Conservation (phyloP, 371 early-diverging fungal species). For the Chytridium lagenaria region DNA sequence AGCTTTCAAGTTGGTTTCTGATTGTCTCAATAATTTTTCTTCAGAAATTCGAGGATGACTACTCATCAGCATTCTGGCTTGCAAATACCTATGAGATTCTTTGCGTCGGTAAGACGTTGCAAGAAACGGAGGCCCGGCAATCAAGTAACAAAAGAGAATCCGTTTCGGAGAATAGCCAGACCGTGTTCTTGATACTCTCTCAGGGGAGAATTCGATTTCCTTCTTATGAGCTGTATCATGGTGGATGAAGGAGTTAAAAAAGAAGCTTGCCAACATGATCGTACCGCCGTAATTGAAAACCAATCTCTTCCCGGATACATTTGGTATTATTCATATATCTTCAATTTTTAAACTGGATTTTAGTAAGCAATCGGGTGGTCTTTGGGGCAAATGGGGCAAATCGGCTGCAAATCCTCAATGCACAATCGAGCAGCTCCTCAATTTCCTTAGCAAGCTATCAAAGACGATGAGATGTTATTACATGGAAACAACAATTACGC, state of each 20-base stretch:
- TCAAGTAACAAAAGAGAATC: slow-evolving; percentile 19
- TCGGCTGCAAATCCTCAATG: slow-evolving; percentile 71
- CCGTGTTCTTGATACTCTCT: slow-evolving; percentile 49
- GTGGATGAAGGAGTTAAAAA: slow-evolving; percentile 96
- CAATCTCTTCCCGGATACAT: slow-evolving; percentile 89
- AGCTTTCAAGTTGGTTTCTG: no score
- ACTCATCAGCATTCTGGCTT: slow-evolving; percentile 86
- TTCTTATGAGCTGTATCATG: slow-evolving; percentile 70
- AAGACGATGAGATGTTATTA: slow-evolving; percentile 95
- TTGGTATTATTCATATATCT: slow-evolving; percentile 81
- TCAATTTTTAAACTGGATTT: slow-evolving; percentile 71
- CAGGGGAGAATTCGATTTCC: slow-evolving; percentile 60
- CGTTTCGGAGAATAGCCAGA: slow-evolving; percentile 37
- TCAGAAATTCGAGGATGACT: slow-evolving; percentile 74
- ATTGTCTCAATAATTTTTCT: slow-evolving; percentile 44
- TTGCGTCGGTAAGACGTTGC: slow-evolving; percentile 55
- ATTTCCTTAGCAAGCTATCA: slow-evolving; percentile 88
- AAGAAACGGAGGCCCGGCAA: slow-evolving; percentile 35
- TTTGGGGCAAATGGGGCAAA: slow-evolving; percentile 69
- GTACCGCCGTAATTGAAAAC: slow-evolving; percentile 92
- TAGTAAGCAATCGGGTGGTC: slow-evolving; percentile 85
- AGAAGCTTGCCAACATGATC: slow-evolving; percentile 88
- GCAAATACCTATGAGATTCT: slow-evolving; percentile 92
- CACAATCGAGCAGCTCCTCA: slow-evolving; percentile 89
- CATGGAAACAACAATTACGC: slow-evolving; percentile 76